Evolutionary conservation across 2,329 filamentous ascomycete species (phyloP), one percentile per base, ranked within the genome.

Genomic region (Dothiorella sarmentorum): DNA sequence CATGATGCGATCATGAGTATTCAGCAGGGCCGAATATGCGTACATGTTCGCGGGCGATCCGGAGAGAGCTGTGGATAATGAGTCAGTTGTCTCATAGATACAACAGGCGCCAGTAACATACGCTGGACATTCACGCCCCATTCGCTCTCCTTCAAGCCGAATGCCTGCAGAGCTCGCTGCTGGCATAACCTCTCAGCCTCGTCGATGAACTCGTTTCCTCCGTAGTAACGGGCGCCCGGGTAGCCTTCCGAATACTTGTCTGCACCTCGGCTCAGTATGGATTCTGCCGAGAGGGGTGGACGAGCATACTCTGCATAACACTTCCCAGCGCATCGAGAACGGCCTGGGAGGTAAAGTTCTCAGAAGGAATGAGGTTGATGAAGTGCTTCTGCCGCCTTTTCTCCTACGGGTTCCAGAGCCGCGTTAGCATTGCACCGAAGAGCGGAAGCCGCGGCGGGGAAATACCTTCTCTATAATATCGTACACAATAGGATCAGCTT

Each of bases 61-160:
- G 60, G 90, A 95, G 38, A 96, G 83, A 60, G 89, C 89, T 91
- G 65, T 26, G 2, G 20, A 17, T 27, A 15, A 29, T 53, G 49
- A 47, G 15, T 43, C 13, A 15, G 18, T 22, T 58, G 61, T 70
- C 51, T n/a, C n/a, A n/a, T n/a, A 72, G 64, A 20, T 35, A 27
- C 9, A 20, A 24, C 17, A 13, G 20, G 24, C 26, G 40, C 31
- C 43, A 11, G 22, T 24, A 15, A 69, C 72, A 63, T 60, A 75
- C 89, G 91, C 82, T 99, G 94, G 61, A 99, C 94, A 73, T 99
- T 99, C 79, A 99, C 94, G 74, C 94, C 94, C 94, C 94, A 99
- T 81, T 95, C 91, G 66, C 86, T 84, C 17, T 87, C 73, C 78
- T 95, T 89, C 66, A 96, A 79, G 72, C 90, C 84, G 82, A 97